Conservation (phyloP, 2,329 filamentous ascomycete genomes). For the Lecanicillium sp. region DNA sequence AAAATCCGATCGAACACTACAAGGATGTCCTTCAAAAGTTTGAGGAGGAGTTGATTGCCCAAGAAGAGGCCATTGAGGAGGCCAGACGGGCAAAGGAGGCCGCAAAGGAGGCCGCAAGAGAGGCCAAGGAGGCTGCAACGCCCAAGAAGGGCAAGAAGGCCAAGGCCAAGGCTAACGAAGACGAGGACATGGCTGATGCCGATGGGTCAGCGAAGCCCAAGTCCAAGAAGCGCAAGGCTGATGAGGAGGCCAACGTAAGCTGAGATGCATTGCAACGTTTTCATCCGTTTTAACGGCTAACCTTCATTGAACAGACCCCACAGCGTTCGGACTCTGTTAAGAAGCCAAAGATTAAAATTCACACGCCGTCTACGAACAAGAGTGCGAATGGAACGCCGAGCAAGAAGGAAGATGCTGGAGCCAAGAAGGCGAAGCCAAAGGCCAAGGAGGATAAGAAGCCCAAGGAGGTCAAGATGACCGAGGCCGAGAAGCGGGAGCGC, state of each 20-base stretch:
- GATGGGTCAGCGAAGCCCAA: constrained; percentile 60
- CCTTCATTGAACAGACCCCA: constrained; percentile 36
- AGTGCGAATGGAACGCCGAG: constrained; percentile 57
- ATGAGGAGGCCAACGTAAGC: constrained; percentile 55
- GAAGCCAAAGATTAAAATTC: constrained; percentile 61
- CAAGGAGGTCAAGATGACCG: constrained; percentile 50
- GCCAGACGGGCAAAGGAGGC: constrained; percentile 38
- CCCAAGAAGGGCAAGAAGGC: constrained; percentile 9
- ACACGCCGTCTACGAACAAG: constrained; percentile 60
- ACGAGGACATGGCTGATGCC: constrained; percentile 54
- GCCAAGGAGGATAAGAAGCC: constrained; percentile 47
- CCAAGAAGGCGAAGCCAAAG: constrained; percentile 50
- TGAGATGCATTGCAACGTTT: background rate
- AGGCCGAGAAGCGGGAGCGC: constrained; percentile 49
- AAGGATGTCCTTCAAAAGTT: constrained; percentile 70
- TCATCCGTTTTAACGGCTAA: constrained; percentile 9
- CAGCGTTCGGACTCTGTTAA: constrained; percentile 55
- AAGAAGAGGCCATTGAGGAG: constrained; percentile 37
- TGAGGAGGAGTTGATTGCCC: constrained; percentile 55
- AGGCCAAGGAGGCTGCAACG: constrained; percentile 38
- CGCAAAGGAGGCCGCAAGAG: constrained; percentile 36
- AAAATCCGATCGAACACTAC: constrained; percentile 72
- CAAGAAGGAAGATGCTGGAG: constrained; percentile 44
- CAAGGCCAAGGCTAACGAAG: constrained; percentile 41
- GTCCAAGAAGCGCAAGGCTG: constrained; percentile 76